A percentile compares a stretch with the other conserved stretches of the same genome.
Evolutionary conservation across 2,329 filamentous ascomycete genomes (phyloP).

Genomic region (Colletotrichum costaricense): DNA sequence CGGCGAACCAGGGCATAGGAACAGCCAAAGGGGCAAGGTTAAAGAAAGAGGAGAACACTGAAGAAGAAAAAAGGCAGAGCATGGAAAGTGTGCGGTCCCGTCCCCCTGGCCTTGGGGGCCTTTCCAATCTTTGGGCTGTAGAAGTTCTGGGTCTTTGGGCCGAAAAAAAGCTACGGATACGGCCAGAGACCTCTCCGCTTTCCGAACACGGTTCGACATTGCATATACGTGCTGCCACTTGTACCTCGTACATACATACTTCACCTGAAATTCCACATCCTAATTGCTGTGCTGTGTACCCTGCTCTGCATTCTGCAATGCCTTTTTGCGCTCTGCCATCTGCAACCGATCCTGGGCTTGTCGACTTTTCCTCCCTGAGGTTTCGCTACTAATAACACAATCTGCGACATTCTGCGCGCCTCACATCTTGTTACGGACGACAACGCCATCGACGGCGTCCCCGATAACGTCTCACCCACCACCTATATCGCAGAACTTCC

Average conservation of each 20-base stretch:
- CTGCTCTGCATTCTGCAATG: slow-evolving; percentile 11
- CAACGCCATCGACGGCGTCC: neutral
- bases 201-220: slow-evolving; percentile 33
- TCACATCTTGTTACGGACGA: slow-evolving; percentile 5
- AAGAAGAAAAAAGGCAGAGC: neutral
- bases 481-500: neutral
- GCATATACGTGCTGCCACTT: slow-evolving; percentile 21
- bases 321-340: neutral
- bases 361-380: neutral
- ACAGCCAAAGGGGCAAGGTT: slow-evolving; percentile 1
- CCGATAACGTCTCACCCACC: neutral
- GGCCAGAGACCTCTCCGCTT: slow-evolving; percentile 10
- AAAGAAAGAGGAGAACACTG: neutral
- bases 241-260: slow-evolving; percentile 21
- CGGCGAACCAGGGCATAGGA: neutral
- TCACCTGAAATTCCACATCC: slow-evolving; percentile 10
- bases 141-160: slow-evolving; percentile 27
- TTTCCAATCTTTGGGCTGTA: slow-evolving; percentile 16
- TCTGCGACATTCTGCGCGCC: slow-evolving; percentile 2
- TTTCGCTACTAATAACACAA: neutral
- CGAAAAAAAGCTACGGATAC: slow-evolving; percentile 17
- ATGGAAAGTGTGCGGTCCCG: neutral
- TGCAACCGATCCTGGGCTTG: slow-evolving; percentile 20
- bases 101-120: neutral
- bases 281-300: slow-evolving; percentile 17